phyloP scores from a whole-genome alignment of 1,139 yeast species.

The Taiozyma sp. region DNA sequence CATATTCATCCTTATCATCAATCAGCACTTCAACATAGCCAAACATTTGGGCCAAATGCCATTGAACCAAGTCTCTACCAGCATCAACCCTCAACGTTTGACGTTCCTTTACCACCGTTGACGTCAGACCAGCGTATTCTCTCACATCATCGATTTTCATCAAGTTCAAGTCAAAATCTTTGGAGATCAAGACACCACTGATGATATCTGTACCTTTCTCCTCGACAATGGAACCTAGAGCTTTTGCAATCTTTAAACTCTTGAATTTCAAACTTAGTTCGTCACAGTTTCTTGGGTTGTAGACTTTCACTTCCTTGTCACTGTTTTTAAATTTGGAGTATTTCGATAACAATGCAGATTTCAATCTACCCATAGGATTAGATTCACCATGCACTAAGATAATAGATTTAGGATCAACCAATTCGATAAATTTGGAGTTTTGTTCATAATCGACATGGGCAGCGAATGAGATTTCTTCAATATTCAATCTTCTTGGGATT shows the following conservation, averaged over 20 bases:
- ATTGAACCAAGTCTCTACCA: conserved; percentile 70
- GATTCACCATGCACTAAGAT: conserved; percentile 98
- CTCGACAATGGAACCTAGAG: conserved; percentile 73
- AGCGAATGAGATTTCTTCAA: conserved; percentile 97
- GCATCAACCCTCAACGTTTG: conserved; percentile 79
- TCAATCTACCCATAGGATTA: conserved; percentile 95
- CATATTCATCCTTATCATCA: conserved; percentile 47
- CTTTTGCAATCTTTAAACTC: conserved; percentile 83
- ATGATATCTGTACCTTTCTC: conserved; percentile 39
- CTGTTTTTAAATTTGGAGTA: conserved; percentile 81
- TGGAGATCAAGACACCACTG: conserved; percentile 88
- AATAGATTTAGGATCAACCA: conserved; percentile 76
- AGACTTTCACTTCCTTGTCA: conserved; percentile 87
- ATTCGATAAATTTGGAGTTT: conserved; percentile 84
- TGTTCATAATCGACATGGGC: conserved; percentile 98
- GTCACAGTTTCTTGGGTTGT: conserved; percentile 90
- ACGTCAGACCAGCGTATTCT: conserved; percentile 83
- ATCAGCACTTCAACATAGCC: conserved; percentile 70
- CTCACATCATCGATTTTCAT: conserved; percentile 83
- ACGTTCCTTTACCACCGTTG: conserved; percentile 80
- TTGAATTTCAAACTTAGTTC: conserved; percentile 72
- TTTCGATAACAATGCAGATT: conserved; percentile 86
- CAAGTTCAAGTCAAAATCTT: conserved; percentile 82
- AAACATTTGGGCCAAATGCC: conserved; percentile 96
- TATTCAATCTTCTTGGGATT: conserved; percentile 80